Evolutionary conservation across 202 grass and related monocot genomes (phyloP).

Genomic region (Zizania palustris): DNA sequence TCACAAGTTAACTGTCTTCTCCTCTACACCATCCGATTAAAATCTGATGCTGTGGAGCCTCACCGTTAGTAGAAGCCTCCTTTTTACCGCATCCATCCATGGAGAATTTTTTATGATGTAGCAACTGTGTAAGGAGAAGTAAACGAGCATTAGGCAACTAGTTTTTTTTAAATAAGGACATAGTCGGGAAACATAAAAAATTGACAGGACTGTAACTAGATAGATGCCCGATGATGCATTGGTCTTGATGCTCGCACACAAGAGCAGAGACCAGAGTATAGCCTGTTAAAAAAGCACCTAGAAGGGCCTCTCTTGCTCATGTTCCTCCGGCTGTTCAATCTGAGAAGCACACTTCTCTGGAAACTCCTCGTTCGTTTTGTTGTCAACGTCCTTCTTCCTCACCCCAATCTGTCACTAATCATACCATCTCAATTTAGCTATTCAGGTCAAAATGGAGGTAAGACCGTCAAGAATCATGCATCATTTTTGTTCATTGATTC

Average conservation of each 20-base stretch:
- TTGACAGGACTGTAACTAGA: neutral
- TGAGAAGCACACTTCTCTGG: neutral
- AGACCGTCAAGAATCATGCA: neutral
- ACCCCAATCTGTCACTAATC: neutral
- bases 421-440: neutral
- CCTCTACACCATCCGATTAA: too few species aligned
- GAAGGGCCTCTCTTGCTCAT: neutral
- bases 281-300: conserved; percentile 30
- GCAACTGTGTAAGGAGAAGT: too few species aligned
- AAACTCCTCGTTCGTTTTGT: neutral
- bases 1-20: too few species aligned
- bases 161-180: neutral
- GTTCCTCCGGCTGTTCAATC: neutral
- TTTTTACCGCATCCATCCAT: too few species aligned
- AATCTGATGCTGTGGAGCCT: too few species aligned
- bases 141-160: too few species aligned
- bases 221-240: neutral
- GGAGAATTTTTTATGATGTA: too few species aligned
- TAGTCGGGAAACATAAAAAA: neutral
- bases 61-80: too few species aligned
- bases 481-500: neutral
- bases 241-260: neutral
- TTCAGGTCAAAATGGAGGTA: conserved; percentile 27
- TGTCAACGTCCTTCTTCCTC: neutral
- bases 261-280: neutral